A percentile compares a stretch with the other conserved stretches of the same genome.
phyloP scores from a whole-genome alignment of 257 asterid genomes.

The Solanum arcanum region DNA sequence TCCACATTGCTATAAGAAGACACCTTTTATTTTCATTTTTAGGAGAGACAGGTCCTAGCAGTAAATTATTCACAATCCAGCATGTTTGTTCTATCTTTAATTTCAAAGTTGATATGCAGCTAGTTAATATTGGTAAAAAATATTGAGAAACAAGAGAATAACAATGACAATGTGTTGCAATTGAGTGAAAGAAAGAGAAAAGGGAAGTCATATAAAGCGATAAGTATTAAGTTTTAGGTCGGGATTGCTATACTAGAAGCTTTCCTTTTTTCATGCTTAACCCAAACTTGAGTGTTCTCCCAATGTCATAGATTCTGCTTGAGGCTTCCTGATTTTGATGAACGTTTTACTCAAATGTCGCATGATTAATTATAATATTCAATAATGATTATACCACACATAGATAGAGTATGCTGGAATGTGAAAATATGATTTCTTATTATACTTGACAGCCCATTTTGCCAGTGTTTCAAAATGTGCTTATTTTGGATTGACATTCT shows the following conservation, averaged over 20 bases:
- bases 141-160: neutral
- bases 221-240: neutral
- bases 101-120: neutral
- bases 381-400: neutral
- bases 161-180: neutral
- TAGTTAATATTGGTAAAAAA: neutral
- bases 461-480: neutral
- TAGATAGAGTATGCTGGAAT: neutral
- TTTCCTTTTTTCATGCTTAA: neutral
- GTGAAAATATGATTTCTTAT: neutral
- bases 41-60: neutral
- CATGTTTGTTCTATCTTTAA: neutral
- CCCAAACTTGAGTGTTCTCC: neutral
- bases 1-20: neutral
- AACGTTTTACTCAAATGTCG: neutral
- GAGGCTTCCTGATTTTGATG: neutral
- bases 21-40: neutral
- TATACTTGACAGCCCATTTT: neutral
- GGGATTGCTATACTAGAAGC: neutral
- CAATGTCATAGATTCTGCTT: neutral
- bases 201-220: neutral
- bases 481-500: neutral
- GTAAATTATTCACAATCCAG: neutral
- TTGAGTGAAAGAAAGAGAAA: neutral
- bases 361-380: neutral